Conservation (phyloP, 371 early-diverging fungal species). For the Mortierella sp. region DNA sequence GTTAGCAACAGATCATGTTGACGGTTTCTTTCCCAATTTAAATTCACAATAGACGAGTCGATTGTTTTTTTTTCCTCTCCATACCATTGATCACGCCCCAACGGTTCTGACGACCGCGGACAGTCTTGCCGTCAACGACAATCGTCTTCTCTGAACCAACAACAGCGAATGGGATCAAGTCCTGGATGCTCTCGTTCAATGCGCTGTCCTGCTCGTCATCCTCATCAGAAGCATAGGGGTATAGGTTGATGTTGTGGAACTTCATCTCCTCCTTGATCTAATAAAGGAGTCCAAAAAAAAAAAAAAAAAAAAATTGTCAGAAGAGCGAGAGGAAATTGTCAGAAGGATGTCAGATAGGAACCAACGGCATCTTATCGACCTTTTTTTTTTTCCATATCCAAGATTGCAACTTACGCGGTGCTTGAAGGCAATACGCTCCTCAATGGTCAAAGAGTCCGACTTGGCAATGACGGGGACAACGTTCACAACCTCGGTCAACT, state of each 20-base stretch:
- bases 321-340: neutral
- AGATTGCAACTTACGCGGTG: constrained; percentile 69
- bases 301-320: constrained; percentile 6
- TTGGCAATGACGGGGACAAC: constrained; percentile 91
- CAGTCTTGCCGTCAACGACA: constrained; percentile 83
- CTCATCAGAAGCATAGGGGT: constrained; percentile 87
- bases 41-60: neutral
- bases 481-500: constrained; percentile 78
- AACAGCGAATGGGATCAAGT: constrained; percentile 86
- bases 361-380: too few species aligned
- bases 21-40: too few species aligned
- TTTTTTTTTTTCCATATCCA: too few species aligned
- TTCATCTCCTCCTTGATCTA: constrained; percentile 90
- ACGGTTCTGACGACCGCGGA: constrained; percentile 75
- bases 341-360: too few species aligned
- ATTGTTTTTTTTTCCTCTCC: neutral
- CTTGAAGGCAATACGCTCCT: constrained; percentile 81
- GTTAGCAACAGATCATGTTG: neutral
- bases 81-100: constrained; percentile 77
- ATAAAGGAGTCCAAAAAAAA: neutral
- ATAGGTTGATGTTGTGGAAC: constrained; percentile 90
- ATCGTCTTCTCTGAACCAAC: constrained; percentile 87
- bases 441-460: constrained; percentile 84
- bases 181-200: constrained; percentile 80
- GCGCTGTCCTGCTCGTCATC: constrained; percentile 83